These are phyloP conservation scores for Saitozyma sp. DNA, from an alignment of 768 basidiomycete genomes.

Conservation along the genomic window DNA sequence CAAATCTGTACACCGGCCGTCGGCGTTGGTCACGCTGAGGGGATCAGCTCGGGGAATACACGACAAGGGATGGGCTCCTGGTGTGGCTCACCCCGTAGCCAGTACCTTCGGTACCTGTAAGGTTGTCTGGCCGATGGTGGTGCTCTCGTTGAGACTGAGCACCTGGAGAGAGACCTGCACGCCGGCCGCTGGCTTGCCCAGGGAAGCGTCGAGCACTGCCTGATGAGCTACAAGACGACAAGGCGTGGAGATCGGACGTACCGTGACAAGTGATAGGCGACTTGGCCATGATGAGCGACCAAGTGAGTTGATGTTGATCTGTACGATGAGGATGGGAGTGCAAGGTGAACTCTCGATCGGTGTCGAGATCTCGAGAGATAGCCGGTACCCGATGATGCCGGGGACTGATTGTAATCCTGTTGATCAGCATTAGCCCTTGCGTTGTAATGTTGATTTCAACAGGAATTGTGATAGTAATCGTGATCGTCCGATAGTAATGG, in stretches of 20 bases:
- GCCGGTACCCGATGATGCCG: no score
- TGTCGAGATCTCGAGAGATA: no score
- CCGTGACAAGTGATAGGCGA: constrained; percentile 93
- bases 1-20: constrained; percentile 80
- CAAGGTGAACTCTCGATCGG: no score
- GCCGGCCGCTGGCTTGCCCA: constrained; percentile 75
- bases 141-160: neutral
- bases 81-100: constrained; percentile 10
- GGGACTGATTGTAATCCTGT: no score
- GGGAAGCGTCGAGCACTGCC: constrained; percentile 79
- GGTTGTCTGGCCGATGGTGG: constrained; percentile 13
- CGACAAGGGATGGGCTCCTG: neutral
- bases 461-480: no score
- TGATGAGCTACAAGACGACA: neutral
- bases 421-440: no score
- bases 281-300: constrained; percentile 38
- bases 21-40: constrained; percentile 68
- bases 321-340: no score
- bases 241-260: constrained; percentile 47
- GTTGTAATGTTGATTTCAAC: no score
- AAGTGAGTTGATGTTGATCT: neutral
- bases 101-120: constrained; percentile 10
- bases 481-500: no score
- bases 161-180: constrained; percentile 66
- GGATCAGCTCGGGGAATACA: neutral